A percentile compares a stretch with the other conserved stretches of the same genome.
phyloP scores from a whole-genome alignment of 345 rosid genomes.

The Psidium friedrichsthalianum region DNA sequence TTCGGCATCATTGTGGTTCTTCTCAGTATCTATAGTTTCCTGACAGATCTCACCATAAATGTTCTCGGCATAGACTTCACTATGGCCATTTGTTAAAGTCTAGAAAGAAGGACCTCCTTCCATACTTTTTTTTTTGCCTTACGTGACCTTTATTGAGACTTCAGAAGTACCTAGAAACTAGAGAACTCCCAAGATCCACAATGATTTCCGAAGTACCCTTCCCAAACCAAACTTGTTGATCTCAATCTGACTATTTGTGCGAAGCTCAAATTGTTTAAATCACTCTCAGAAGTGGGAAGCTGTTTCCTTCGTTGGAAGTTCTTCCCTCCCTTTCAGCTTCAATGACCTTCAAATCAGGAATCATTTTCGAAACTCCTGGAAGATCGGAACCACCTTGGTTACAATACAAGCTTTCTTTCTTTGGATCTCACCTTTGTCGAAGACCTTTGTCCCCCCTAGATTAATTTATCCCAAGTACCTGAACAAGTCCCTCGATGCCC shows the following conservation, averaged over 20 bases:
- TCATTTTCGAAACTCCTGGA: constrained; percentile 60
- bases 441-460: constrained; percentile 27
- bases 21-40: constrained; percentile 26
- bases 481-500: constrained; percentile 12
- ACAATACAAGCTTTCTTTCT: constrained; percentile 31
- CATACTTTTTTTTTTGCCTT: too few species aligned
- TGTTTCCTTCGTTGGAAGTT: too few species aligned
- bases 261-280: too few species aligned
- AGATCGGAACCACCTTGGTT: constrained; percentile 55
- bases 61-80: constrained; percentile 58
- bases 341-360: constrained; percentile 84
- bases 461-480: constrained; percentile 9
- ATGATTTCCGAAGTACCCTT: too few species aligned
- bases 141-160: too few species aligned
- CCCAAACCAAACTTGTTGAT: too few species aligned
- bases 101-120: too few species aligned
- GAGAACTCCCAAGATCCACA: too few species aligned
- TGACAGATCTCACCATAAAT: constrained; percentile 51
- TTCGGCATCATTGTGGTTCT: constrained; percentile 15
- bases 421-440: constrained; percentile 27
- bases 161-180: too few species aligned
- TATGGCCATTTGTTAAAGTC: constrained; percentile 27
- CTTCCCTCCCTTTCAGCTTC: too few species aligned
- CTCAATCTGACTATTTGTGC: too few species aligned
- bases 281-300: too few species aligned